Base-by-base conservation (phyloP, 2,329 filamentous ascomycete species). In the Chrysoporthe deuterocubensis region DNA sequence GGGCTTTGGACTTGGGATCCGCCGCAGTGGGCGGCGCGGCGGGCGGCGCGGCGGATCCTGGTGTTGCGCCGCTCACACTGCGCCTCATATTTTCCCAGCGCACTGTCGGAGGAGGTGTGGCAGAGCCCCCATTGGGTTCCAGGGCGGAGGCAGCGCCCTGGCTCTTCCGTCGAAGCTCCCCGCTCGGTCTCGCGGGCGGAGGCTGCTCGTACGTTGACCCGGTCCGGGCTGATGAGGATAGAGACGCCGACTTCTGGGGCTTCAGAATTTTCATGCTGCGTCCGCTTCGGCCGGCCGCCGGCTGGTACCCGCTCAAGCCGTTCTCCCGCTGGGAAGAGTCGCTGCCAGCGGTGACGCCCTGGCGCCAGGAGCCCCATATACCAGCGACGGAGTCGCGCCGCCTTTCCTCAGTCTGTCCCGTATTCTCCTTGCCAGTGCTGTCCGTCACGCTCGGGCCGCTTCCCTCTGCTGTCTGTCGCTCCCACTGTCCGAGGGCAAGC, bases 251-350 rank as follows among this genome's bases (percentile, higher is more conserved):
- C 76, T 93, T 96, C 66, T 85, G 86, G 1, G 95, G 90, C 75
- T 94, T 93, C 64, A 98, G 83, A 1, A 97, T 91, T 81, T 97
- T 98, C 91, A 98, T 98, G 62, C 89, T 90, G 62, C 91, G 87
- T 18, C 85, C 80, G 21, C 89, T 83, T 46, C 62, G 62, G 75
- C 88, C 80, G 75, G 88, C 80, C 71, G 90, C 83, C 73, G 90
- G 90, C 75, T 93, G 90, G 75, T 93, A 93, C 37, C 89, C 89
- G 73, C 88, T 90, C 71, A 87, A 78, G 2, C 80, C 79, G 71
- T 79, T 82, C 70, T 88, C 87, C 67, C 83, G 85, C n/a, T 78
- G 76, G 11, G 81, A 80, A 73, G 82, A 84, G 54, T 91, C 89
- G 62, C 81, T 75, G 6, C 84, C 82, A 0, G 80, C 76, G 9